Evolutionary conservation across 164 flowering plant genomes (phyloP).

Genomic region (Kalanchoe fedtschenkoi): DNA sequence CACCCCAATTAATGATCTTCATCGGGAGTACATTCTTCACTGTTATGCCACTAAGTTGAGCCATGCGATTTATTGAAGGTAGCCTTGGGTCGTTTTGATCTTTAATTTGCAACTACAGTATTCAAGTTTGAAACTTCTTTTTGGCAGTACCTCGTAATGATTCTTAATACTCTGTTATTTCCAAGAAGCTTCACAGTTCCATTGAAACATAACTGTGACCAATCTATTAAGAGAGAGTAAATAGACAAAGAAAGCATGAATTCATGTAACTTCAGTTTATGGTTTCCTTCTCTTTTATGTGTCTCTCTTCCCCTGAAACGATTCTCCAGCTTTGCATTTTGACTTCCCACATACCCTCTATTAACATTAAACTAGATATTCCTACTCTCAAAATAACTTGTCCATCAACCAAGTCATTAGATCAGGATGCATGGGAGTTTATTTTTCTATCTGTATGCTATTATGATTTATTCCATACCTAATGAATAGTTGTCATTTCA

Average conservation of each 20-base stretch:
- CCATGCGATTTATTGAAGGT: too few species aligned
- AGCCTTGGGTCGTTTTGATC: too few species aligned
- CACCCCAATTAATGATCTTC: too few species aligned
- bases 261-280: neutral
- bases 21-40: too few species aligned
- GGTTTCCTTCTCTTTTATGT: neutral
- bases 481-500: neutral
- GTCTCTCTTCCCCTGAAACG: neutral
- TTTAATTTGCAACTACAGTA: too few species aligned
- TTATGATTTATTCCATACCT: neutral
- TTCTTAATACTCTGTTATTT: too few species aligned
- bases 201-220: too few species aligned
- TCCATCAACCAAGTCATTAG: neutral
- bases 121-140: too few species aligned
- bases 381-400: neutral
- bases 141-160: too few species aligned
- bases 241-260: neutral
- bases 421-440: neutral
- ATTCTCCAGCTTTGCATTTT: neutral
- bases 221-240: too few species aligned
- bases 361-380: neutral
- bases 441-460: neutral
- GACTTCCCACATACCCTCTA: neutral
- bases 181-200: too few species aligned
- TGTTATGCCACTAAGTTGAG: too few species aligned